Percentiles rank a stretch among this genome's conserved stretches.
Conservation (phyloP, 768 basidiomycete species). For the Leccinum ochraceum region DNA sequence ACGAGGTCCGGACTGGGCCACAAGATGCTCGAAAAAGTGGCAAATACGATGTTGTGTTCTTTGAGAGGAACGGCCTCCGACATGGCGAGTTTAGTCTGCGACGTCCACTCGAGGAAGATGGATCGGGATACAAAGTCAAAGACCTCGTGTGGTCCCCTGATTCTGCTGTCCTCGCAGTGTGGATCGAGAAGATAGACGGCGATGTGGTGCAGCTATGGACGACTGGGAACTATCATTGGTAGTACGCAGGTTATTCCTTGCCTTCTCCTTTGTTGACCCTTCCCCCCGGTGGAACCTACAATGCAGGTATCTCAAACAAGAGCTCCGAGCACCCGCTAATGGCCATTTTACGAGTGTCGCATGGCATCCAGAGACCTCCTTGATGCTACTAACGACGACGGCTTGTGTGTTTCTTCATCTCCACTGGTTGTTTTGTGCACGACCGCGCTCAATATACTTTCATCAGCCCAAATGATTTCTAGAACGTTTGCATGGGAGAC, state of each 20-base stretch:
- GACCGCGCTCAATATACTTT: conserved; percentile 4
- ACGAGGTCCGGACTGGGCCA: conserved; percentile 72
- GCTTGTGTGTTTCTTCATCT: conserved; percentile 45
- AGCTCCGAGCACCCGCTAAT: conserved; percentile 55
- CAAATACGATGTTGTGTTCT: conserved; percentile 87
- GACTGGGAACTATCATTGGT: conserved; percentile 95
- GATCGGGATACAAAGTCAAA: conserved; percentile 71
- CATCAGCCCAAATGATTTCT: conserved; percentile 53
- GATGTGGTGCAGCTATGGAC: conserved; percentile 96
- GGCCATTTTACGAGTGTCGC: conserved; percentile 67
- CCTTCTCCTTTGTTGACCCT: conserved; percentile 8
- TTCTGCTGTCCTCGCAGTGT: conserved; percentile 81
- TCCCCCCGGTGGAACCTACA: not conserved
- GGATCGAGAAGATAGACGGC: conserved; percentile 68
- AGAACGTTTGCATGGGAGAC: conserved; percentile 81
- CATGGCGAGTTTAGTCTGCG: conserved; percentile 84
- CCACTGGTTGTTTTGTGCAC: not conserved
- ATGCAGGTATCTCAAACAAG: conserved; percentile 90
- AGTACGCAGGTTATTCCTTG: conserved; percentile 6
- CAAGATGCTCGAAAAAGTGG: conserved; percentile 66
- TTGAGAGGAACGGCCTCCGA: conserved; percentile 91
- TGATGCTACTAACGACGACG: conserved; percentile 67
- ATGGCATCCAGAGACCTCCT: conserved; percentile 87
- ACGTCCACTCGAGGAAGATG: conserved; percentile 33
- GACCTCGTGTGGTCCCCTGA: conserved; percentile 88